Base-by-base conservation (phyloP, 129 eudicot genomes). In the Flaveria trinervia region DNA sequence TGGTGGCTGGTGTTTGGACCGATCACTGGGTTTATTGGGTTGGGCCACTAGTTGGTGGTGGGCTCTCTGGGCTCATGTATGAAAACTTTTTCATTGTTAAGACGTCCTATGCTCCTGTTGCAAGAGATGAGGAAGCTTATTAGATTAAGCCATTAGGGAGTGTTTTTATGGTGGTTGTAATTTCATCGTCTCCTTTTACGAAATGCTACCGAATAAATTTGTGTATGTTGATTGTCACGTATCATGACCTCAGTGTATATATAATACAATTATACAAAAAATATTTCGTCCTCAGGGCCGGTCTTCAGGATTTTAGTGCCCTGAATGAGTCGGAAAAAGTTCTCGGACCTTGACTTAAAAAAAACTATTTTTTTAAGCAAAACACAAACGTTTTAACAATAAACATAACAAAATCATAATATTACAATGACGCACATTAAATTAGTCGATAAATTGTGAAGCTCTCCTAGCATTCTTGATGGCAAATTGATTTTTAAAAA, bases 11-110 rank as follows among this genome's bases (percentile, higher is more conserved):
- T 41, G 82, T 81, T 39, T 92, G 96, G 96, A 90, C 96, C 2
- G 89, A 90, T 23, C 94, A 92, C 54, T 92, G 96, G 96, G 86
- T 92, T 57, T 92, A 92, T 15, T 92, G 96, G 98, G 90, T 92
- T 71, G 98, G 98, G 68, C 98, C 98, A 60, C 84, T 92, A 2
- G 55, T 90, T 68, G 98, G 96, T 11, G 98, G 98, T 49, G 96
- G 89, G 30, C 83, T 92, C 44, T 92, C 90, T 57, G 98, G 98
- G 25, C 39, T 88, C 15, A 77, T 90, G 7, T 92, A 79, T 79
- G 96, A 90, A 66, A 92, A 79, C 61, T 85, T 86, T 79, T 92
- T 92, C 79, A 86, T 85, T 70, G 82, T 77, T 13, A 74, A 76
- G 75, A 33, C 90, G 75, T 33, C 90, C 45, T 86, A 90, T 85